These are phyloP conservation scores for Plasmodium coatneyi DNA, from an alignment of 169 alveolate species.

Conservation along the genomic window DNA sequence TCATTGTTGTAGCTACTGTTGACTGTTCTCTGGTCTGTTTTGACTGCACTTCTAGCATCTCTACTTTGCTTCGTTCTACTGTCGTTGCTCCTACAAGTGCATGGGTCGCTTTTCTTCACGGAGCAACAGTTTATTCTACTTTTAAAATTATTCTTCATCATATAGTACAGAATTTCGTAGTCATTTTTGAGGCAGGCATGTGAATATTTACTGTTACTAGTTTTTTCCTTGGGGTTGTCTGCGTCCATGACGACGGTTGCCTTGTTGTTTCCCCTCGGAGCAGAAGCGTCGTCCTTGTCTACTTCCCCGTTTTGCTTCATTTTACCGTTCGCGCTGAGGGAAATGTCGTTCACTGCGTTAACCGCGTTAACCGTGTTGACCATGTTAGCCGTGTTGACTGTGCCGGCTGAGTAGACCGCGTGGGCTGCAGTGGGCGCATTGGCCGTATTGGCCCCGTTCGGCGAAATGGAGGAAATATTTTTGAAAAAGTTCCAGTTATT, in stretches of 20 bases:
- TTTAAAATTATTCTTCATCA: conserved; percentile 65
- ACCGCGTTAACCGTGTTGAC: neutral
- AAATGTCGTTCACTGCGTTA: neutral
- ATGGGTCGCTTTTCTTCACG: conserved; percentile 12
- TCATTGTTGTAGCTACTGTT: neutral
- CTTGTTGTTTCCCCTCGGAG: neutral
- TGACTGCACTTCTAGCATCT: neutral
- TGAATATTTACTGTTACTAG: conserved; percentile 9
- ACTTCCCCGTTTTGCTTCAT: neutral
- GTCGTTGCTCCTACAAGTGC: neutral
- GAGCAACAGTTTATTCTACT: conserved; percentile 55
- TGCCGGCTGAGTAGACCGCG: neutral
- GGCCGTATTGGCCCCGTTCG: neutral
- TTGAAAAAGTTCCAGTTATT: conserved; percentile 71
- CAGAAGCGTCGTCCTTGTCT: conserved; percentile 5
- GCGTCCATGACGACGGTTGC: conserved; percentile 10
- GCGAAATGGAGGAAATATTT: conserved; percentile 51
- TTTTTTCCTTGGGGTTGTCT: neutral
- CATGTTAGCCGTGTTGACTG: neutral
- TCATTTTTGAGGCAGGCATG: conserved; percentile 41
- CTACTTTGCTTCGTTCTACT: neutral
- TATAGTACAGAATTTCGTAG: conserved; percentile 42
- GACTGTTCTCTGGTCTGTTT: neutral
- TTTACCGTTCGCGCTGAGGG: conserved; percentile 13
- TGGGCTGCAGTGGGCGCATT: neutral